These are phyloP conservation scores for Coprinopsis sp. DNA, from an alignment of 768 basidiomycete species.

Conservation along the genomic window DNA sequence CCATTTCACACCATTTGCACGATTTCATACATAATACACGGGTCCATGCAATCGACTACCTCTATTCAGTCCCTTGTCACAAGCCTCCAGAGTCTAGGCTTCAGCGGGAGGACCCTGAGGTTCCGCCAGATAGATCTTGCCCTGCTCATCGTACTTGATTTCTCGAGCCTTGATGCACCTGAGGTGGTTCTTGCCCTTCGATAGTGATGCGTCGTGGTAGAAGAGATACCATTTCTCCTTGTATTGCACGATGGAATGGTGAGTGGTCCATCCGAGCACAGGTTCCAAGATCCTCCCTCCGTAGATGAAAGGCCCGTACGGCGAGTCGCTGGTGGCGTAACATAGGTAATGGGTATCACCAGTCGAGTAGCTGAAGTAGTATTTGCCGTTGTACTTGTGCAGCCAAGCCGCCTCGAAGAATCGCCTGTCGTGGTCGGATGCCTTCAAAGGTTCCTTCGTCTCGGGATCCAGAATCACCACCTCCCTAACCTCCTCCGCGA, in stretches of 20 bases:
- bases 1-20: too few relatives aligned
- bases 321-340: slow-evolving; percentile 16
- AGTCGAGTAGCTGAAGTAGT: slow-evolving; percentile 21
- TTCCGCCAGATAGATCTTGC: slow-evolving; percentile 6
- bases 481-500: slow-evolving; percentile 13
- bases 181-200: slow-evolving; percentile 18
- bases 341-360: slow-evolving; percentile 20
- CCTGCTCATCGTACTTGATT: slow-evolving; percentile 16
- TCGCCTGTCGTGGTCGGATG: slow-evolving; percentile 18
- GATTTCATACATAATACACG: too few relatives aligned
- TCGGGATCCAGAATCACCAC: slow-evolving; percentile 16
- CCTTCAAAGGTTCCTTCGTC: slow-evolving; percentile 13
- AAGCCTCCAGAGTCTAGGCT: too few relatives aligned
- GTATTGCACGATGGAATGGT: slow-evolving; percentile 19
- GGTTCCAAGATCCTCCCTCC: slow-evolving; percentile 19
- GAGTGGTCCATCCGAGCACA: slow-evolving; percentile 20
- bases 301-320: slow-evolving; percentile 19
- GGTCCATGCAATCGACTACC: too few relatives aligned
- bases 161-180: slow-evolving; percentile 18
- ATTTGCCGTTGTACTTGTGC: slow-evolving; percentile 18
- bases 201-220: slow-evolving; percentile 16
- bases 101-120: slow-evolving; percentile 1
- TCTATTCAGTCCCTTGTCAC: too few relatives aligned
- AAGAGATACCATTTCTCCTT: slow-evolving; percentile 17
- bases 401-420: slow-evolving; percentile 22